Evolutionary conservation across 225 moss, liverwort and hornwort species (phyloP), one percentile per base, ranked within the genome.

Genomic region (Marchantia polymorpha): DNA sequence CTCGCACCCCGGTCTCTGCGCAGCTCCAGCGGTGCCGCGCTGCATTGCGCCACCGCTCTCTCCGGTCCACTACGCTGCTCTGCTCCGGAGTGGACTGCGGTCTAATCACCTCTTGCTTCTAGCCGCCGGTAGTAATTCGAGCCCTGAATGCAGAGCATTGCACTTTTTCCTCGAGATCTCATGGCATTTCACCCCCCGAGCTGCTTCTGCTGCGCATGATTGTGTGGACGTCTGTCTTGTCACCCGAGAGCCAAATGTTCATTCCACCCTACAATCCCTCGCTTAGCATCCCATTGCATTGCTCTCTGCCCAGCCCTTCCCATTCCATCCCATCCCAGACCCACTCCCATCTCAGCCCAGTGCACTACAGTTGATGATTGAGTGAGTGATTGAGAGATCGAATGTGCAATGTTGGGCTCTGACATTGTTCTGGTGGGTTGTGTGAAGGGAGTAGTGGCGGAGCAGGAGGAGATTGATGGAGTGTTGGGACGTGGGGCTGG

Each of bases 381-480:
- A 67, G 13, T 67, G 39, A 31, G 14, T 67, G 30, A 29, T 67
- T 67, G 15, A 10, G 20, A 58, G 56, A 13, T 13, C 56, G 56
- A 20, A 58, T 20, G 56, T 13, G 23, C 39, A 67, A 67, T 29
- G 67, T 67, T 67, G 30, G 67, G 10, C 67, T 15, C 67, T 29
- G 15, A 67, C 29, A 6, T 1, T 67, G 29, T 17, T 12, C 29
- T 67, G 8, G n/a, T 67, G 22, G 29, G 8, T 31, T 67, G 22
- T 67, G 67, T 29, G 30, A 67, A 67, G 67, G 67, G 29, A 39
- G 67, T 67, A 27, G 67, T 67, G 67, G 12, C 22, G 67, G 29
- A 67, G 67, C 67, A 31, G 67, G 27, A 23, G 27, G 67, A 67
- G 30, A 67, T 67, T 67, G 67, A 67, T 67, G 67, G 67, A n/a